A percentile compares a stretch with the other conserved stretches of the same genome.
Conservation (phyloP, 2,329 filamentous ascomycete species). For the Calonectria leucothoes region DNA sequence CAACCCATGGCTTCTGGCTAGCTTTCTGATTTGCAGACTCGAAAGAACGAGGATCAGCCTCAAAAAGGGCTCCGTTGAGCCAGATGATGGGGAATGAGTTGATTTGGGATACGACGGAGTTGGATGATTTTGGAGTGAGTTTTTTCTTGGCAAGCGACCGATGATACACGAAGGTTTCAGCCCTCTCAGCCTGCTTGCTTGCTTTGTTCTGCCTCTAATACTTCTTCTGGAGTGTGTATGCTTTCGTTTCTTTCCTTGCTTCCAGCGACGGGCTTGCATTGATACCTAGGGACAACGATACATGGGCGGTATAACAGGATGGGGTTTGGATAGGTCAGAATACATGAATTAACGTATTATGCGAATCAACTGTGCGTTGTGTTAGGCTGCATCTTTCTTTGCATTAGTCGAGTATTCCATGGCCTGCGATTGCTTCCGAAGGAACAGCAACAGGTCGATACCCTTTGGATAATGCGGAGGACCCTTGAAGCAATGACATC, state of each 20-base stretch:
- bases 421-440: not conserved
- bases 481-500: not conserved
- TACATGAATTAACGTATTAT: slow-evolving; percentile 34
- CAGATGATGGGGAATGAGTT: not conserved
- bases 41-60: not conserved
- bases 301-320: not conserved
- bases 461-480: too few relatives aligned
- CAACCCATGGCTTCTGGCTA: slow-evolving; percentile 31
- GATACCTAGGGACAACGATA: slow-evolving; percentile 34
- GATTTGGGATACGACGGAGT: slow-evolving; percentile 14
- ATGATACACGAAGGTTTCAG: slow-evolving; percentile 39
- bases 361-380: not conserved
- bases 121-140: slow-evolving; percentile 19
- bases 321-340: slow-evolving; percentile 23
- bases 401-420: not conserved
- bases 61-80: too few relatives aligned
- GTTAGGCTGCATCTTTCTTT: not conserved
- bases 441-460: not conserved
- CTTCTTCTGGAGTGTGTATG: slow-evolving; percentile 6
- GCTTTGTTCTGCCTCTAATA: slow-evolving; percentile 9
- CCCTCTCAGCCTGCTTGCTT: slow-evolving; percentile 1
- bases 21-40: not conserved
- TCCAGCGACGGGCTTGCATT: slow-evolving; percentile 28
- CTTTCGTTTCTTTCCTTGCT: not conserved
- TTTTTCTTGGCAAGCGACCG: slow-evolving; percentile 34